Conservation (phyloP, 1,284 basidiomycete genomes). For the Inonotus hispidus region DNA sequence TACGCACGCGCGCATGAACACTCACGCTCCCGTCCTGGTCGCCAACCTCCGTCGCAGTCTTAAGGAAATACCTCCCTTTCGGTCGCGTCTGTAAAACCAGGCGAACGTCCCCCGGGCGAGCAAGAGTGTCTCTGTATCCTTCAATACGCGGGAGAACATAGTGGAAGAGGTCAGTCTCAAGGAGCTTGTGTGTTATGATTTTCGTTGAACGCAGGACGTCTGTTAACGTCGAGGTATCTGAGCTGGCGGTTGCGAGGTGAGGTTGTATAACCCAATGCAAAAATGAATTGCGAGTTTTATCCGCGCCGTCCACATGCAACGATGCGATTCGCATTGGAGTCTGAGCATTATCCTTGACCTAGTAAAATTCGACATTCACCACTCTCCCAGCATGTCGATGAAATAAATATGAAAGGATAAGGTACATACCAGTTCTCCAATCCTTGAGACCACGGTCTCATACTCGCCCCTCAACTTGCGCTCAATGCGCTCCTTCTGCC, state of each 20-base stretch:
- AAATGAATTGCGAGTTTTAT: constrained; percentile 73
- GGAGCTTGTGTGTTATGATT: constrained; percentile 56
- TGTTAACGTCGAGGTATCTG: constrained; percentile 43
- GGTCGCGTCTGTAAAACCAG: constrained; percentile 78
- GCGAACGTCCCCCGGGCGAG: constrained; percentile 74
- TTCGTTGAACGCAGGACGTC: constrained; percentile 66
- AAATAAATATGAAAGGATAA: constrained; percentile 1
- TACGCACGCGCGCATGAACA: constrained; percentile 75
- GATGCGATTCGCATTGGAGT: constrained; percentile 60
- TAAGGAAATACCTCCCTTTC: constrained; percentile 74
- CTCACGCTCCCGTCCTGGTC: constrained; percentile 92
- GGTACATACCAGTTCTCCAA: constrained; percentile 64
- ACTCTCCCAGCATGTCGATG: not conserved
- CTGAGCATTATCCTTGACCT: constrained; percentile 65
- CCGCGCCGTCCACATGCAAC: constrained; percentile 77
- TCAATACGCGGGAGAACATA: constrained; percentile 72
- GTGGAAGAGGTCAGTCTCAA: constrained; percentile 71
- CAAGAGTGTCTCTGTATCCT: constrained; percentile 49
- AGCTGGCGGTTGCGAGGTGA: constrained; percentile 34
- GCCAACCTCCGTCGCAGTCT: constrained; percentile 89
- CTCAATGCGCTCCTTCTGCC: constrained; percentile 66
- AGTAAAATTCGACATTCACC: not conserved
- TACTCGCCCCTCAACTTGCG: constrained; percentile 71
- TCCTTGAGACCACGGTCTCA: constrained; percentile 61
- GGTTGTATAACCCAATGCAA: constrained; percentile 75